A percentile compares a stretch with the other conserved stretches of the same genome.
Conservation (phyloP, 306 rosid genomes). For the Cucumis melo region DNA sequence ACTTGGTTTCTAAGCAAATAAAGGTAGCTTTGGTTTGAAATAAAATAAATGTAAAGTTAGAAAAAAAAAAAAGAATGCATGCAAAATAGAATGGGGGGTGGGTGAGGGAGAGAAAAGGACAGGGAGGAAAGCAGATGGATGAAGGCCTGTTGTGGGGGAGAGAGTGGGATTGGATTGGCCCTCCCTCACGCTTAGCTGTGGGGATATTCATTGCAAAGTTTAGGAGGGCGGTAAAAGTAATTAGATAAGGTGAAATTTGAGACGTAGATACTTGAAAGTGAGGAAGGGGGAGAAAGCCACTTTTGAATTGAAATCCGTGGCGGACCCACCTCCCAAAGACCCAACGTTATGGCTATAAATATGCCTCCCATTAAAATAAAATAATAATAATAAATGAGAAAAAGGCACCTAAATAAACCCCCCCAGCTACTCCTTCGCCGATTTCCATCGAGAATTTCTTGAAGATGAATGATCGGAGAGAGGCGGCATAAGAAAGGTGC, state of each 20-base stretch:
- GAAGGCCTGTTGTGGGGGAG: not conserved
- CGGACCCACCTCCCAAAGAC: not conserved
- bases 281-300: not conserved
- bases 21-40: not conserved
- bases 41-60: not conserved
- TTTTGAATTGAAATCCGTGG: not conserved
- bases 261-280: no score
- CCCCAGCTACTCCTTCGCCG: not conserved
- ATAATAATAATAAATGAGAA: no score
- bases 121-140: not conserved
- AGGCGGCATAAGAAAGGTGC: slow-evolving; percentile 27
- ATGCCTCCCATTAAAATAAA: no score
- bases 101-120: not conserved
- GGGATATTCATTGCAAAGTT: no score
- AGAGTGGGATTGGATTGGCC: not conserved
- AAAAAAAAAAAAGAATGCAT: not conserved
- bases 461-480: not conserved
- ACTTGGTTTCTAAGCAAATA: not conserved
- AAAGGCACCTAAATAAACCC: not conserved
- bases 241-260: no score
- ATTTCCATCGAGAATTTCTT: not conserved
- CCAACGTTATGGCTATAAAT: not conserved
- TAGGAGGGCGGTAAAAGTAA: no score
- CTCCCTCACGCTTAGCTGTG: no score
- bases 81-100: not conserved